Evolutionary conservation across 257 asterid species (phyloP).

Genomic region (Leptodermis oblonga): DNA sequence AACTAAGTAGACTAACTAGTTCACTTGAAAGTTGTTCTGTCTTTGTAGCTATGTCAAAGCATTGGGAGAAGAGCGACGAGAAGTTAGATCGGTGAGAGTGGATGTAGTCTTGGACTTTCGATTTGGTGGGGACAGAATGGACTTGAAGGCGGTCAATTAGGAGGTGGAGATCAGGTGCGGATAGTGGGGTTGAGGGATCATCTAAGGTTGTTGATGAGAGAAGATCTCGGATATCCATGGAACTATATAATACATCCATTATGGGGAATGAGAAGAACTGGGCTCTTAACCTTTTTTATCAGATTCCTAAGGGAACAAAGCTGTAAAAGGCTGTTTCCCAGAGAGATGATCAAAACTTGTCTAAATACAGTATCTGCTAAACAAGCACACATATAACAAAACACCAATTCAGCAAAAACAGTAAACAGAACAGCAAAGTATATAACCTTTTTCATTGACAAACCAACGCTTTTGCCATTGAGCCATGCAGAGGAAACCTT

Average conservation of each 20-base stretch:
- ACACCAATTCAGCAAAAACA: too few relatives aligned
- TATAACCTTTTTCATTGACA: not conserved
- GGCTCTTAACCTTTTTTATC: not conserved
- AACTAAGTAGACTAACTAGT: slow-evolving; percentile 37
- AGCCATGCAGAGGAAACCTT: not conserved
- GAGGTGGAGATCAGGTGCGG: slow-evolving; percentile 95
- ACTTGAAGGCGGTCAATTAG: slow-evolving; percentile 76
- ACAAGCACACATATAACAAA: not conserved
- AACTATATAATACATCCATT: slow-evolving; percentile 57
- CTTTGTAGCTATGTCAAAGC: slow-evolving; percentile 60
- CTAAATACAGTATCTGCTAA: not conserved
- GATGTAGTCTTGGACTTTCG: slow-evolving; percentile 77
- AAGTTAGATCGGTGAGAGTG: slow-evolving; percentile 70
- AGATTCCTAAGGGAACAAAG: not conserved
- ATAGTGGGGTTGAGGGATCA: slow-evolving; percentile 61
- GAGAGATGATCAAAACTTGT: not conserved
- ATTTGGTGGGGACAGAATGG: slow-evolving; percentile 69
- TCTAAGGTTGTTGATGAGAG: slow-evolving; percentile 52
- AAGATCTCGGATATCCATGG: slow-evolving; percentile 77
- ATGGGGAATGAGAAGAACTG: too few relatives aligned
- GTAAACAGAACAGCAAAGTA: not conserved
- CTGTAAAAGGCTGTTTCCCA: too few relatives aligned
- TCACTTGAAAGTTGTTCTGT: slow-evolving; percentile 48
- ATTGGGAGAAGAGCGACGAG: slow-evolving; percentile 67
- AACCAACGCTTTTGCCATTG: not conserved